A percentile compares a stretch with the other conserved stretches of the same genome.
Conservation (phyloP, 2,329 filamentous ascomycete genomes). For the Pseudocercospora pini-densiflorae region DNA sequence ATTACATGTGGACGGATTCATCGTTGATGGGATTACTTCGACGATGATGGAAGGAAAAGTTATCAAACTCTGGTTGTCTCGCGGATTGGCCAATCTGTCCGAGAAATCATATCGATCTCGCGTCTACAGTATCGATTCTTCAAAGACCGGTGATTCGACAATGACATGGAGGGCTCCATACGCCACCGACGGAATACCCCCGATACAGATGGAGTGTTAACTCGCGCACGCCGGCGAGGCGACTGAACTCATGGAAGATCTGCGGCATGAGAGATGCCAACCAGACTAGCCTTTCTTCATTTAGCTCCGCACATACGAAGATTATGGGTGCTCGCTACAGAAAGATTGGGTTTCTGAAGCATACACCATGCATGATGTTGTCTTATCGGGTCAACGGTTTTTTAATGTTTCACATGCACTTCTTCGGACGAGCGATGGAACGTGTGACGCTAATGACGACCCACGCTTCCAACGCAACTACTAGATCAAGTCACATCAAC, state of each 20-base stretch:
- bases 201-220: neutral
- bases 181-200: neutral
- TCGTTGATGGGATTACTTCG: neutral
- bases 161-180: neutral
- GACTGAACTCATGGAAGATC: neutral
- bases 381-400: neutral
- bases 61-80: neutral
- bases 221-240: neutral
- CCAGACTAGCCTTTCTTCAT: neutral
- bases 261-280: neutral
- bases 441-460: neutral
- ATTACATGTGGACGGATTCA: constrained; percentile 11
- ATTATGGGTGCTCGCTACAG: neutral
- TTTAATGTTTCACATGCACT: neutral
- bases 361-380: neutral
- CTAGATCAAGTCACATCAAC: neutral
- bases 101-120: neutral
- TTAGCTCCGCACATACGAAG: neutral
- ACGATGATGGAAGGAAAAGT: neutral
- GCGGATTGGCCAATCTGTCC: neutral
- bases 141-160: neutral
- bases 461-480: neutral
- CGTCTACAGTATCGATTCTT: neutral
- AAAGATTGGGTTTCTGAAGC: neutral
- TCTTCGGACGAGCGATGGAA: neutral